A percentile compares a stretch with the other conserved stretches of the same genome.
These are phyloP conservation scores for Penicillium aurantiogriseum DNA, from an alignment of 2,329 filamentous ascomycete genomes.

Conservation along the genomic window DNA sequence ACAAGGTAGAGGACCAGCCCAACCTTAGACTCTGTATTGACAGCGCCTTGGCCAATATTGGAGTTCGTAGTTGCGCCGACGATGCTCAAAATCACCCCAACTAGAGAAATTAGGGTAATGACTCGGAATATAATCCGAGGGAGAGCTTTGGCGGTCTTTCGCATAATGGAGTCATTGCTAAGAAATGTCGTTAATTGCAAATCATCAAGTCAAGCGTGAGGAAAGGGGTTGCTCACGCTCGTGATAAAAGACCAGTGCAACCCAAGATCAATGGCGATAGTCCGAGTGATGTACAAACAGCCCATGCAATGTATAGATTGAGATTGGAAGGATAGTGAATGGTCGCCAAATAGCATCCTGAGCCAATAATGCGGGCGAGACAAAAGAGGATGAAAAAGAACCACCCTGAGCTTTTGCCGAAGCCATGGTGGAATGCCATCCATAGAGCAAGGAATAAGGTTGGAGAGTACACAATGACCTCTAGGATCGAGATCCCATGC, in stretches of 20 bases:
- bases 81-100: constrained; percentile 1
- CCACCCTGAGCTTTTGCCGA: constrained; percentile 35
- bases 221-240: constrained; percentile 18
- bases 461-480: constrained; percentile 25
- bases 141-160: not conserved
- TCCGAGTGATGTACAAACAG: constrained; percentile 22
- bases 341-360: constrained; percentile 30
- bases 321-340: constrained; percentile 21
- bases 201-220: constrained; percentile 1
- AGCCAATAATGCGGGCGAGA: constrained; percentile 30
- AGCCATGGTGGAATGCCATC: constrained; percentile 26
- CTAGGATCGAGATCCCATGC: constrained; percentile 25
- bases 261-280: constrained; percentile 20
- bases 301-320: constrained; percentile 30
- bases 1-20: constrained; percentile 3
- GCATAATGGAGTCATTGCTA: constrained; percentile 9
- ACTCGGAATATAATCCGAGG: not conserved
- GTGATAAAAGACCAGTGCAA: constrained; percentile 15
- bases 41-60: not conserved
- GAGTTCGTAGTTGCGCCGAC: not conserved
- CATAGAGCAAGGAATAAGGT: constrained; percentile 18
- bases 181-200: not conserved
- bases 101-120: not conserved
- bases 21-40: not conserved
- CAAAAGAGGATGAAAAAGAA: constrained; percentile 37